A percentile compares a stretch with the other conserved stretches of the same genome.
Evolutionary conservation across 495 filamentous ascomycete genomes (phyloP).

Genomic region (Aspergillus wentii): DNA sequence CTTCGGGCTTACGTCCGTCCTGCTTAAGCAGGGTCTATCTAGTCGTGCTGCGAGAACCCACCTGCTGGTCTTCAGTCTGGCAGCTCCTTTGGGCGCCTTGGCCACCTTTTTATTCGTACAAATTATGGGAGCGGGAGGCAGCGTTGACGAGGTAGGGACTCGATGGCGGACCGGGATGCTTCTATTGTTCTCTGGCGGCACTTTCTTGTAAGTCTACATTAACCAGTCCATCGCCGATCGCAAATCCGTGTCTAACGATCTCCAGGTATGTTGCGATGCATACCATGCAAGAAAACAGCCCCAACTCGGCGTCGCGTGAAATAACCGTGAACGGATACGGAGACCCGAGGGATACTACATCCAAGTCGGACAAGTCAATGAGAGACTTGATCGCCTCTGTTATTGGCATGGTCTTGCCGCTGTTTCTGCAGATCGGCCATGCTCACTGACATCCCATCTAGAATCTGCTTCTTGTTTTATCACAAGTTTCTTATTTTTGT

Average conservation of each 20-base stretch:
- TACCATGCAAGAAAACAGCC: slow-evolving; percentile 83
- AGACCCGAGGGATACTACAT: slow-evolving; percentile 42
- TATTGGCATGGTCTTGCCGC: slow-evolving; percentile 82
- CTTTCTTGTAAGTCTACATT: slow-evolving; percentile 79
- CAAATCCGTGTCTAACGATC: too few relatives aligned
- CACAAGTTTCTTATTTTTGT: slow-evolving; percentile 4
- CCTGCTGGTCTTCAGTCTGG: slow-evolving; percentile 84
- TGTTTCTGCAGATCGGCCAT: slow-evolving; percentile 88
- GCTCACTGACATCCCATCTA: slow-evolving; percentile 52
- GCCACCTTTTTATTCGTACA: slow-evolving; percentile 75
- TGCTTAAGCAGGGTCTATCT: slow-evolving; percentile 81
- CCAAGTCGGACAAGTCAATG: slow-evolving; percentile 41
- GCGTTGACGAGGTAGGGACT: slow-evolving; percentile 43
- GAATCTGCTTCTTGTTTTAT: slow-evolving; percentile 2
- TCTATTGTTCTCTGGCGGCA: slow-evolving; percentile 87
- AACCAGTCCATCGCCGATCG: too few relatives aligned
- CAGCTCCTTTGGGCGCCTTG: slow-evolving; percentile 82
- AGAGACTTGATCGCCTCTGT: slow-evolving; percentile 66
- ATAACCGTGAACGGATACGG: slow-evolving; percentile 60
- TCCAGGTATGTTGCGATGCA: slow-evolving; percentile 95
- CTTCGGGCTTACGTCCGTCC: slow-evolving; percentile 84
- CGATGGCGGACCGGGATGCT: slow-evolving; percentile 91
- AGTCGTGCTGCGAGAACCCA: slow-evolving; percentile 83
- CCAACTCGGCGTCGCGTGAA: slow-evolving; percentile 42
- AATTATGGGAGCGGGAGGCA: slow-evolving; percentile 52